Conservation (phyloP, 2,329 filamentous ascomycete species). For the Botrytis elliptica region DNA sequence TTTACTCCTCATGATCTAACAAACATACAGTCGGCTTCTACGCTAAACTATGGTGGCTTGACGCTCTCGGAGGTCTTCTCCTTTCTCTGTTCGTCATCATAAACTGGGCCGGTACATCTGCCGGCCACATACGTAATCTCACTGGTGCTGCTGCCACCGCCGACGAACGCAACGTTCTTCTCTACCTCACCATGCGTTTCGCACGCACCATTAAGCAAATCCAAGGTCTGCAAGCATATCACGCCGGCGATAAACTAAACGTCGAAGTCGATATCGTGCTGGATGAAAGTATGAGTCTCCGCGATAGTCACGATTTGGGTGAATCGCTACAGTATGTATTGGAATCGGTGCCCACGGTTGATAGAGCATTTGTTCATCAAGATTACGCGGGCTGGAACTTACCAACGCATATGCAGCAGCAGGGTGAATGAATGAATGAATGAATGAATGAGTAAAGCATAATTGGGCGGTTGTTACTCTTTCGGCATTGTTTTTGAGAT, state of each 20-base stretch:
- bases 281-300: constrained; percentile 51
- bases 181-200: constrained; percentile 59
- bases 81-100: constrained; percentile 67
- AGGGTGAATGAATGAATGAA: constrained; percentile 22
- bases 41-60: constrained; percentile 64
- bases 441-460: neutral
- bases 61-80: constrained; percentile 58
- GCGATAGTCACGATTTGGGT: constrained; percentile 56
- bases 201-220: constrained; percentile 53
- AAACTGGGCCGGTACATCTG: constrained; percentile 63
- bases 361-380: constrained; percentile 44
- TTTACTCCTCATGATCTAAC: constrained; percentile 3
- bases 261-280: constrained; percentile 61
- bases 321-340: constrained; percentile 63
- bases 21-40: constrained; percentile 51
- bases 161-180: constrained; percentile 53
- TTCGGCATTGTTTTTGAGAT: neutral
- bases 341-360: constrained; percentile 48
- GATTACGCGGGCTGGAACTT: constrained; percentile 42
- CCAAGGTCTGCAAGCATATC: constrained; percentile 57
- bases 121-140: constrained; percentile 58
- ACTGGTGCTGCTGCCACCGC: constrained; percentile 57
- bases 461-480: neutral
- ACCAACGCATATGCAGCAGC: constrained; percentile 41
- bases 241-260: constrained; percentile 62